Evolutionary conservation across 805 yeast species (phyloP).

Genomic region (Saturnispora kantuleensis): DNA sequence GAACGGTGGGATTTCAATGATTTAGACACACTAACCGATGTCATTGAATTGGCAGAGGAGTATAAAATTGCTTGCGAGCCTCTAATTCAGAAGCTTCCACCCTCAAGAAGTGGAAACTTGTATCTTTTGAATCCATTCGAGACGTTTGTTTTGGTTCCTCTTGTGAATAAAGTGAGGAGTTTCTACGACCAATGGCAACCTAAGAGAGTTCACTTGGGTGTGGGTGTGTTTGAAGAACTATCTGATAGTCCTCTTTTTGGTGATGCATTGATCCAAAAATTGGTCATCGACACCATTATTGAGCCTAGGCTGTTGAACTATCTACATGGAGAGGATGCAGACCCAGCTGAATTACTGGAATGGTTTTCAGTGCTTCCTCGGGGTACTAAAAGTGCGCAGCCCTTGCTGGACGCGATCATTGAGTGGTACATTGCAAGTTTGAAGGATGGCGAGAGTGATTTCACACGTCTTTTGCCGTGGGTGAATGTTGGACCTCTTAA

Average conservation of each 20-base stretch:
- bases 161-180: slow-evolving; percentile 1
- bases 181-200: slow-evolving; percentile 7
- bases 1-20: slow-evolving; percentile 31
- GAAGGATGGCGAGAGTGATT: background rate
- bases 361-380: slow-evolving; percentile 5
- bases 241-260: slow-evolving; percentile 12
- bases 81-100: background rate
- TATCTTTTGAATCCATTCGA: slow-evolving; percentile 3
- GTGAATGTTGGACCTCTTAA: too few species aligned
- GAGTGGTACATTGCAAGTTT: background rate
- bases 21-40: slow-evolving; percentile 20
- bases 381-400: background rate
- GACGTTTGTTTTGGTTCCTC: slow-evolving; percentile 6
- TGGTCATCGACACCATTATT: background rate
- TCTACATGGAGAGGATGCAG: slow-evolving; percentile 3
- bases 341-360: background rate
- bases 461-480: too few species aligned
- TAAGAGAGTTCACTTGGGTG: slow-evolving; percentile 4
- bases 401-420: background rate
- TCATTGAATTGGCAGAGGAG: slow-evolving; percentile 18
- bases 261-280: background rate
- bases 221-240: slow-evolving; percentile 27
- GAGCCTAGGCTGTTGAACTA: background rate
- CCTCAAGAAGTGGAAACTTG: too few species aligned
- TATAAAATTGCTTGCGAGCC: slow-evolving; percentile 8